Evolutionary conservation across 2,329 filamentous ascomycete genomes (phyloP), one percentile per base, ranked within the genome.

Genomic region (Sordariomycetes sp.): DNA sequence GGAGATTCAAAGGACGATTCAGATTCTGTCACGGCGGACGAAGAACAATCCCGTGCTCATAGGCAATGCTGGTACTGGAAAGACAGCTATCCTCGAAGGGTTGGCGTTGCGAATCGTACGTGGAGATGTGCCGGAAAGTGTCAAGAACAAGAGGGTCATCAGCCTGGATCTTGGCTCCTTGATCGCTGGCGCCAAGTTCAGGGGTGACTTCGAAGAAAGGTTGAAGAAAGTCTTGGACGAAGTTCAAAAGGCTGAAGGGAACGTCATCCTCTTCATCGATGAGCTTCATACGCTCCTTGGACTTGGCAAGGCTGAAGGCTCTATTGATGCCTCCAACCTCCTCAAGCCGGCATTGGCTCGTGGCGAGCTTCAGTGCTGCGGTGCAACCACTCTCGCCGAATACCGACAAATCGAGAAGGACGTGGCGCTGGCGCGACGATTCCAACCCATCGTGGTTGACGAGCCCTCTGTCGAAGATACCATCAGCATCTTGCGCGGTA

Each of bases 1-100:
- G 5, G 92, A 95, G 55, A 94, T 96, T 34, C 86, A 94, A 51
- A 72, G 92, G 32, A 94, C 88, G 0, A 95, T 96, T 39, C 92
- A 96, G 51, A 83, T 98, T 9, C 63, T 98, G 2, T 95, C 88
- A 12, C 71, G 92, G 42, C 72, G 92, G 40, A 96, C 92, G 7
- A 96, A 96, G 59, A 96, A 95, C 50, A 94, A 94, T 45, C 90
- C 90, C 0, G 88, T 95, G 1, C 64, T 95, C n/a, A 94, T 95
- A 38, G 90, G 90, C 41, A 80, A 79, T 30, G 86, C 87, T 8
- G 90, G 88, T 45, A 94, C 86, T 0, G 90, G 90, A 40, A 96
- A 96, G 63, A 96, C 90, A 6, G 88, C 90, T 2, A 85, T 95
- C 33, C 64, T 95, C 4, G 90, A 96, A 60, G 90, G 90, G 2